Base-by-base conservation (phyloP, 306 rosid genomes). In the peach (Prunus persica) region DNA sequence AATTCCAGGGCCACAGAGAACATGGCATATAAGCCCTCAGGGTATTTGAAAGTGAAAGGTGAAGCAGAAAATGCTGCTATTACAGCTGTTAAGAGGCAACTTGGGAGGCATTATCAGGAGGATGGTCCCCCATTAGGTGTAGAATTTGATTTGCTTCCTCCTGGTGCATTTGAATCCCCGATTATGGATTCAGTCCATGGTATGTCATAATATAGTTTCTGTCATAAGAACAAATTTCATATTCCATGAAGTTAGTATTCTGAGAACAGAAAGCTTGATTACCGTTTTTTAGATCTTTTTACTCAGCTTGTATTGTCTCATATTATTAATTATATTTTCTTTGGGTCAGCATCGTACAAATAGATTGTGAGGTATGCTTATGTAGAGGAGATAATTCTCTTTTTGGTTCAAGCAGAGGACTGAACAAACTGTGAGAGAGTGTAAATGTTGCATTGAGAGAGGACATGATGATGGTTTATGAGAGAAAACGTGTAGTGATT, bases 1-100 rank as follows among this genome's bases (percentile, higher is more conserved):
- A 90, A 77, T 78, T 84, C 89, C 58, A 92, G 83, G 81, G 84
- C 72, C 75, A 79, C 84, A 11, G 83, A 60, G 65, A 81, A 81
- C 57, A 72, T 72, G 74, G 91, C 89, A 67, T 89, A 96, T 78
- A 92, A 88, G 84, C 98, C 99, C 49, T 89, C 99, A 8, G 99
- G 99, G 74, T 96, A 90, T 83, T 82, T 96, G 88, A 96, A 96
- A 88, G 90, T 96, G 78, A 96, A 92, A 84, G 96, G 98, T 2
- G 99, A 96, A 81, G 88, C 86, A 74, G 99, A 92, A 86, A 91
- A 95, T 91, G 96, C 97, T 85, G 97, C 98, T 81, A 89, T 96
- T 75, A 96, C 93, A 73, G 96, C 96, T 58, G 99, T 96, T 75
- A 96, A 89, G 88, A 92, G 88, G 89, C 99, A 92, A 84, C 75